These are phyloP conservation scores for Theobroma cacao DNA, from an alignment of 345 rosid species.

Conservation along the genomic window DNA sequence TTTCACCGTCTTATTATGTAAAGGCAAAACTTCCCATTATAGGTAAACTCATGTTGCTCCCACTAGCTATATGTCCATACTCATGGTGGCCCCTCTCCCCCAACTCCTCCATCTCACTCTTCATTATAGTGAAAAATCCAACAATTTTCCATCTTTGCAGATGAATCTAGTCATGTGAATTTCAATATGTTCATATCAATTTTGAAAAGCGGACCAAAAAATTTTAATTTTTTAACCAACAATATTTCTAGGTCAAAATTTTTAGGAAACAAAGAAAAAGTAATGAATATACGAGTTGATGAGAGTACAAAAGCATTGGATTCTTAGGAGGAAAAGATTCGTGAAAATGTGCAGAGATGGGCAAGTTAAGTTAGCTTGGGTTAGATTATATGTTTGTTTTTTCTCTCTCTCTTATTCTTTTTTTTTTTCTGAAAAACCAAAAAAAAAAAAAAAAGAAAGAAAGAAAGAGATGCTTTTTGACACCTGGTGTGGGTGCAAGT, in stretches of 20 bases:
- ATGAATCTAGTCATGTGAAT: background rate
- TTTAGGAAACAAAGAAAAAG: no score
- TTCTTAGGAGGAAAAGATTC: slow-evolving; percentile 18
- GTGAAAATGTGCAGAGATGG: slow-evolving; percentile 9
- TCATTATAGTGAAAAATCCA: background rate
- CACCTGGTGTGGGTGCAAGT: slow-evolving; percentile 35
- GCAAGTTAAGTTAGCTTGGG: slow-evolving; percentile 12
- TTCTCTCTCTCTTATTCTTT: background rate
- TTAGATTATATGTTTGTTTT: background rate
- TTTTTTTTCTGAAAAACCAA: background rate
- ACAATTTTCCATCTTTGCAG: background rate
- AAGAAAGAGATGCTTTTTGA: slow-evolving; percentile 30
- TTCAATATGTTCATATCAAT: background rate
- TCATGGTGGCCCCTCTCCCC: background rate
- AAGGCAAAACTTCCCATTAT: slow-evolving; percentile 17
- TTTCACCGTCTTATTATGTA: slow-evolving; percentile 9
- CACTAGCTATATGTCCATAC: background rate
- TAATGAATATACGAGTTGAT: background rate
- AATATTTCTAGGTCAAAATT: no score
- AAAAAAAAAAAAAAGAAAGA: background rate
- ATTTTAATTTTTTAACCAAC: no score
- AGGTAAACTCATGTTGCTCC: slow-evolving; percentile 17
- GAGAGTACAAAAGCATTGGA: slow-evolving; percentile 38
- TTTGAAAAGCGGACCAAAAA: background rate
- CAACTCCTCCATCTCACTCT: background rate